Conservation (phyloP, 345 rosid species). For the Barbarea vulgaris region DNA sequence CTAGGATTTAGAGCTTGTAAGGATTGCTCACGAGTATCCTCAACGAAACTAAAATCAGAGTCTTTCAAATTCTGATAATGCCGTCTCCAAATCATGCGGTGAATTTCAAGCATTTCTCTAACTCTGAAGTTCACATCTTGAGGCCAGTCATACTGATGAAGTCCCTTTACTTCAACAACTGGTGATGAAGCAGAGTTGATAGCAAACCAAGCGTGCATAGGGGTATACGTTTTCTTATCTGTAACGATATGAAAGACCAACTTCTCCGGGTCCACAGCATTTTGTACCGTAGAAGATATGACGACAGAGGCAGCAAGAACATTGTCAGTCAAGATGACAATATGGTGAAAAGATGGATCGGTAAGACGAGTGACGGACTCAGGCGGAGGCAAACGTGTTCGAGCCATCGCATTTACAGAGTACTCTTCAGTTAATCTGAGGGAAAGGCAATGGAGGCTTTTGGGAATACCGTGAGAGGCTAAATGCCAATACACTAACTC, state of each 20-base stretch:
- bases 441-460: conserved; percentile 82
- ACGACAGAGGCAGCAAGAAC: conserved; percentile 92
- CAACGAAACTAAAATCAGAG: conserved; percentile 47
- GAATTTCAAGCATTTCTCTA: conserved; percentile 72
- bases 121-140: conserved; percentile 66
- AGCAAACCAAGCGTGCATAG: conserved; percentile 98
- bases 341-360: conserved; percentile 70
- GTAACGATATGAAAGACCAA: conserved; percentile 89
- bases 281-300: conserved; percentile 68
- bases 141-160: conserved; percentile 94
- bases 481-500: conserved; percentile 87
- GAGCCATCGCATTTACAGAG: conserved; percentile 77
- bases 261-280: conserved; percentile 62
- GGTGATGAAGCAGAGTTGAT: conserved; percentile 63
- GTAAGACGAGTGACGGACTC: conserved; percentile 67
- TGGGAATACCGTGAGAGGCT: conserved; percentile 88
- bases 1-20: conserved; percentile 65
- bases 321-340: conserved; percentile 84
- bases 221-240: conserved; percentile 87
- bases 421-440: conserved; percentile 87
- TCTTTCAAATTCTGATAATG: conserved; percentile 59
- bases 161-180: conserved; percentile 87
- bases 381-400: conserved; percentile 80
- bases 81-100: conserved; percentile 67
- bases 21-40: conserved; percentile 45